These are phyloP conservation scores for Arabidopsis arenosa DNA, from an alignment of 345 rosid genomes.

Conservation along the genomic window DNA sequence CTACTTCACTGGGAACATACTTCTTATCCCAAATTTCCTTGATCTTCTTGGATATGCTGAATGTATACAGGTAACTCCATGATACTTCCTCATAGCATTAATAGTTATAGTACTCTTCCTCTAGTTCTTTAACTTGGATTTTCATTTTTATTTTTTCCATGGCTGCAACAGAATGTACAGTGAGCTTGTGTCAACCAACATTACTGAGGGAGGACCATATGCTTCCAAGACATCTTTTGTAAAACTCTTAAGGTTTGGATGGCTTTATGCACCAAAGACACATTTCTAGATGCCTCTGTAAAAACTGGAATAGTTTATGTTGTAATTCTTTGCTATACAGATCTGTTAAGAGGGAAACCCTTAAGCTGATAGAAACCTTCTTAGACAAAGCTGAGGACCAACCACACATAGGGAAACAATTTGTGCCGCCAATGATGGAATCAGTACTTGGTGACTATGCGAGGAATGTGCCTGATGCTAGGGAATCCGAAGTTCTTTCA, in stretches of 20 bases:
- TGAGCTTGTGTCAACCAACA: slow-evolving; percentile 93
- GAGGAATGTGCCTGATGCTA: slow-evolving; percentile 97
- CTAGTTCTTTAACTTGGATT: slow-evolving; percentile 12
- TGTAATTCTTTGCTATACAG: slow-evolving; percentile 51
- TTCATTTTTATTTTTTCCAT: slow-evolving; percentile 15
- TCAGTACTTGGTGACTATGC: slow-evolving; percentile 97
- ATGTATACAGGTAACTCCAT: slow-evolving; percentile 81
- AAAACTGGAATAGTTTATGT: slow-evolving; percentile 28
- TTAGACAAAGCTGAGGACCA: slow-evolving; percentile 99
- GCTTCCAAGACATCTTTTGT: slow-evolving; percentile 92
- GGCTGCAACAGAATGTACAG: slow-evolving; percentile 92
- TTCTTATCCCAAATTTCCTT: slow-evolving; percentile 86
- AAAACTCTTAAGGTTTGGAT: slow-evolving; percentile 79
- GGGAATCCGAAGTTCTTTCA: slow-evolving; percentile 98
- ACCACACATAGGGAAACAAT: slow-evolving; percentile 95
- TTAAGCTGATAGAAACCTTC: slow-evolving; percentile 96
- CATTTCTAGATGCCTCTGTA: slow-evolving; percentile 8
- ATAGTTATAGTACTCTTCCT: not conserved
- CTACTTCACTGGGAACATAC: slow-evolving; percentile 88
- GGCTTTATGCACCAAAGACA: slow-evolving; percentile 25
- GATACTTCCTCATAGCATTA: not conserved
- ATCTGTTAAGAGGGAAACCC: slow-evolving; percentile 97
- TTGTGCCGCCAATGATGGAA: slow-evolving; percentile 94
- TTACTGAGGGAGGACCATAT: slow-evolving; percentile 91
- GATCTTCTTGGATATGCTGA: slow-evolving; percentile 98